A percentile compares a stretch with the other conserved stretches of the same genome.
Evolutionary conservation across 345 rosid genomes (phyloP).

Genomic region (Euphorbia tirucalli): DNA sequence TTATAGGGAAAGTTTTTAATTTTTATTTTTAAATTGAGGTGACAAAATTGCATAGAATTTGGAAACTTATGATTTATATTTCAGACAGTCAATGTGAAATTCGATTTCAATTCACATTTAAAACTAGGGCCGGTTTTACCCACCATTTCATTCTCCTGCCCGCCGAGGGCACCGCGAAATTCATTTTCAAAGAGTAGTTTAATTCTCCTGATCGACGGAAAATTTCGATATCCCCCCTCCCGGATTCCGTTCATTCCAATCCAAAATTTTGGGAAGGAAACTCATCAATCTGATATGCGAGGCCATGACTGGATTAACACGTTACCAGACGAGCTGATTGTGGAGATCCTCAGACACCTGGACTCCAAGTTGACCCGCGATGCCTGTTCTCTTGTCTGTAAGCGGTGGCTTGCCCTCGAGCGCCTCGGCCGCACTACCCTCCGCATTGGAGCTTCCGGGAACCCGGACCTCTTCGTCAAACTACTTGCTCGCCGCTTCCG

Average conservation of each 20-base stretch:
- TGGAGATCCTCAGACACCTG: constrained; percentile 69
- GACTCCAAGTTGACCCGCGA: constrained; percentile 64
- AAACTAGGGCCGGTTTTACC: background rate
- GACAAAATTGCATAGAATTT: no score
- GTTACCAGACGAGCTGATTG: constrained; percentile 75
- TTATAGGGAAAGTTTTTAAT: no score
- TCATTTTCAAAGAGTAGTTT: background rate
- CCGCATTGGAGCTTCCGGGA: constrained; percentile 76
- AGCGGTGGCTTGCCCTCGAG: constrained; percentile 77
- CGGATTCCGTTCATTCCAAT: background rate
- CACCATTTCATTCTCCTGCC: no score
- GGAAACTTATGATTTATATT: no score
- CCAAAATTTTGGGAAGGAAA: background rate
- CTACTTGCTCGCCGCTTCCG: constrained; percentile 73
- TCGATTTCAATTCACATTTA: background rate
- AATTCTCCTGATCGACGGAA: background rate
- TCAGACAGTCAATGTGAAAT: no score
- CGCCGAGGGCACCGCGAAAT: constrained; percentile 24
- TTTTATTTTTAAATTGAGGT: no score
- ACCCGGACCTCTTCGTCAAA: constrained; percentile 56
- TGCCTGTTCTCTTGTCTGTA: constrained; percentile 89
- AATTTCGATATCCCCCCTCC: background rate
- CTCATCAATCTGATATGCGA: constrained; percentile 39
- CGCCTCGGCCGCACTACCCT: constrained; percentile 79
- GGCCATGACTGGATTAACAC: constrained; percentile 74